A percentile compares a stretch with the other conserved stretches of the same genome.
phyloP scores from a whole-genome alignment of 495 filamentous ascomycete species.

The Neurospora sp. region DNA sequence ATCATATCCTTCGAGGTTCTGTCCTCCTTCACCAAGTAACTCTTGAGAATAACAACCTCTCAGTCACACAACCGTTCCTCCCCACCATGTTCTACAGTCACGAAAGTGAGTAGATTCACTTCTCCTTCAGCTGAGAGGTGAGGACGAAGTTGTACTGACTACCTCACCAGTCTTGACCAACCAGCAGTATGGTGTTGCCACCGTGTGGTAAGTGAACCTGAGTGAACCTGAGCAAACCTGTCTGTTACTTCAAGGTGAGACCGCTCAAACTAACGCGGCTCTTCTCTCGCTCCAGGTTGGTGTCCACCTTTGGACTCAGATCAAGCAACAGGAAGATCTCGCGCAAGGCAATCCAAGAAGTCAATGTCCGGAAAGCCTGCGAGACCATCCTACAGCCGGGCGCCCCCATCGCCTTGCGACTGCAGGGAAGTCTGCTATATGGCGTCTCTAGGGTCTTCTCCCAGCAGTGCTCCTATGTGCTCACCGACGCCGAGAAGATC shows the following conservation, averaged over 20 bases:
- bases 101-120: constrained; percentile 51
- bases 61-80: background rate
- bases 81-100: constrained; percentile 80
- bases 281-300: constrained; percentile 49
- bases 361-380: constrained; percentile 79
- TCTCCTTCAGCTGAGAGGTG: background rate
- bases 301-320: constrained; percentile 75
- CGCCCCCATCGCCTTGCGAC: constrained; percentile 80
- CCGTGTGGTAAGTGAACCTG: constrained; percentile 63
- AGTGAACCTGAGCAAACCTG: background rate
- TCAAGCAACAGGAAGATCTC: constrained; percentile 58
- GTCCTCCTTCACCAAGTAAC: background rate
- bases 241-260: background rate
- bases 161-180: constrained; percentile 63
- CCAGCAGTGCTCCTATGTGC: constrained; percentile 78
- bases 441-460: constrained; percentile 75
- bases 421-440: constrained; percentile 85
- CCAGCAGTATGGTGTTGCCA: constrained; percentile 82
- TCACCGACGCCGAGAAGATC: constrained; percentile 67
- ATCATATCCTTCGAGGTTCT: background rate
- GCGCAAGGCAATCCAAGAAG: constrained; percentile 79
- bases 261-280: background rate
- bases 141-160: constrained; percentile 6
- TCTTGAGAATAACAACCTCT: background rate
- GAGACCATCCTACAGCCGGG: constrained; percentile 73